These are phyloP conservation scores for Ceratobasidium theobromae DNA, from an alignment of 1,284 basidiomycete species.

Conservation along the genomic window DNA sequence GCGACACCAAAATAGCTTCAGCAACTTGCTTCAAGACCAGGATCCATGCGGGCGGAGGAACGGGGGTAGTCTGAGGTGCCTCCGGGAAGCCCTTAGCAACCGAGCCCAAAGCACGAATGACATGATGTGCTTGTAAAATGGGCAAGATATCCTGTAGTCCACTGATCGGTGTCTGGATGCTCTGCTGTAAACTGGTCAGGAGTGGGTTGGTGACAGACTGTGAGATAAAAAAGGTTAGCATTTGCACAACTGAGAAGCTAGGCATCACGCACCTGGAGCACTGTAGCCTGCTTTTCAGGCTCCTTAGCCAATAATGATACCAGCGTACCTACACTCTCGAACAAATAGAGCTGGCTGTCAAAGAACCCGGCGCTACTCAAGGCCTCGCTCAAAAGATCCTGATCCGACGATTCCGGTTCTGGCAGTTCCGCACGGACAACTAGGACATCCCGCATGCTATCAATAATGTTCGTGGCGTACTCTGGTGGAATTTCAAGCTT, in stretches of 20 bases:
- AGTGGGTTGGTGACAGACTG: slow-evolving; percentile 78
- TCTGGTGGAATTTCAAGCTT: slow-evolving; percentile 76
- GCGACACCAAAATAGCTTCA: slow-evolving; percentile 83
- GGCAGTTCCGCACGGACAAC: slow-evolving; percentile 66
- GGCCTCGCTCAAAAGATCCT: slow-evolving; percentile 73
- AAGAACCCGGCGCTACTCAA: slow-evolving; percentile 73
- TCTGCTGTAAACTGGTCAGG: slow-evolving; percentile 72
- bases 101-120: slow-evolving; percentile 92
- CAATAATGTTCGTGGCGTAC: slow-evolving; percentile 70
- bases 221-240: background rate
- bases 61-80: slow-evolving; percentile 68
- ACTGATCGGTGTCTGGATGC: slow-evolving; percentile 59
- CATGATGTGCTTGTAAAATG: slow-evolving; percentile 90
- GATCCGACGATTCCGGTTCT: slow-evolving; percentile 45
- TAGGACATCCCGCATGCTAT: slow-evolving; percentile 72
- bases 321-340: slow-evolving; percentile 87
- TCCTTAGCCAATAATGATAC: slow-evolving; percentile 66
- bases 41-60: slow-evolving; percentile 72
- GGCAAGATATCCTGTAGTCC: slow-evolving; percentile 62
- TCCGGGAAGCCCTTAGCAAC: slow-evolving; percentile 97
- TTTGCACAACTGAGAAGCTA: background rate
- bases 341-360: slow-evolving; percentile 93
- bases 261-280: slow-evolving; percentile 55
- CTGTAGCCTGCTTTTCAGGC: slow-evolving; percentile 68
- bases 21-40: slow-evolving; percentile 86